Base-by-base conservation (phyloP, 495 filamentous ascomycete genomes). In the Coniosporium apollinis region DNA sequence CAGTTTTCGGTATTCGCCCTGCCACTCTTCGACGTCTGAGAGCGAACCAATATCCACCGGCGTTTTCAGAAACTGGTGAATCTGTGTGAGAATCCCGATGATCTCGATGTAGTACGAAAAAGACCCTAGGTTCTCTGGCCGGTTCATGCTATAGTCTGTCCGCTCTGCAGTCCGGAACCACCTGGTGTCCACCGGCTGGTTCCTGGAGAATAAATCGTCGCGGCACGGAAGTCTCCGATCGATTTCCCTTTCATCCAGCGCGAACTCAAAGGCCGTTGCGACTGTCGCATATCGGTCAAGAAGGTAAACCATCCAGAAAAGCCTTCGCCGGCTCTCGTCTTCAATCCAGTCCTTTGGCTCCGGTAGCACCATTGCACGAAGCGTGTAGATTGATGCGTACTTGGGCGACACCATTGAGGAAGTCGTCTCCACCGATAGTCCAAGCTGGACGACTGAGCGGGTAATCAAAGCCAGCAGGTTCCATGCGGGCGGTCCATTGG, bases 281-380 rank as follows among this genome's bases (percentile, higher is more conserved):
- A 91, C 70, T 1, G 82, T 91, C 1, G 84, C 83, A 45, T 89
- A 91, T 26, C 85, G 66, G 55, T 93, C 84, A 22, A 93, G 64
- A 19, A 91, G 51, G 47, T 89, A 93, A 19, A 91, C 75, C 79
- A 84, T 86, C 84, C 84, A 93, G 59, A 93, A 91, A 1, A 92
- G 59, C 5, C 84, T 64, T 26, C 84, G 64, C 26, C 82, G 62
- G 30, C 81, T 76, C 48, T 93, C 84, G 33, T 92, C 82, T 51
- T 93, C 84, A 38, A 87, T 78, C 60, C 81, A 92, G 30, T 82
- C 79, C 22, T 76, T 75, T 0, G 83, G 64, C 30, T 89, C 83
- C 0, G 83, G 78, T 1, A 92, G 61, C 13, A 82, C 72, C 55
- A 82, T 81, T 11, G 82, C 81, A 32, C 83, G 65, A 25, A 87